Evolutionary conservation across 805 yeast genomes (phyloP), one percentile per base, ranked within the genome.

Genomic region (Brettanomyces anomalus): DNA sequence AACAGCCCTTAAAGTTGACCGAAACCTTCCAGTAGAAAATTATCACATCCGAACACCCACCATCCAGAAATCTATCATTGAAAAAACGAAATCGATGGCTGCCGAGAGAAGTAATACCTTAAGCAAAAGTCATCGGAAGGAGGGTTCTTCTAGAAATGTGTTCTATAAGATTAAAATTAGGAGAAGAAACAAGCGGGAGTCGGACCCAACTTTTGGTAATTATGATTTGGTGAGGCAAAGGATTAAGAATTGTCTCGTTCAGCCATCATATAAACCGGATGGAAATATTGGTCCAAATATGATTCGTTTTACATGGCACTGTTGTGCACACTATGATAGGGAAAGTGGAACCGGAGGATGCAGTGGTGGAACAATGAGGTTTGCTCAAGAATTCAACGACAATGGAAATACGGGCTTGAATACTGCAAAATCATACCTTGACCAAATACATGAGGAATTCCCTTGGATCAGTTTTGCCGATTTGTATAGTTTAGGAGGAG

Each of bases 281-380:
- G 78, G 76, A 32, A 77, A 80, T 20, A 81, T 78, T 47, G 93
- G 89, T 1, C 96, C 95, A 8, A 77, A 81, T 14, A 65, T 86
- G 34, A 77, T 86, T 19, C 76, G 95, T 53, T 70, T 85, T 43
- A 83, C 95, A 21, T 86, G 95, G 95, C 95, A 86, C 58, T 75
- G 81, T 31, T 74, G 85, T 44, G 95, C 94, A n/a, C 84, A 93
- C 16, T 87, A 70, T 61, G 86, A 85, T 53, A 66, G 66, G 49
- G 64, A 67, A 17, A 68, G 56, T 20, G 63, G 65, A 7, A 65
- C 67, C 15, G 86, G 85, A 36, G 86, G 87, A 3, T 77, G 85
- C 1, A 78, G 70, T 52, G 86, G 87, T 36, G 87, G 86, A 38
- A 80, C 88, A 13, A 77, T 79, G 73, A 67, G 71, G 42, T 62